A percentile compares a stretch with the other conserved stretches of the same genome.
Conservation (phyloP, 2,329 filamentous ascomycete species). For the Hortaea werneckii region DNA sequence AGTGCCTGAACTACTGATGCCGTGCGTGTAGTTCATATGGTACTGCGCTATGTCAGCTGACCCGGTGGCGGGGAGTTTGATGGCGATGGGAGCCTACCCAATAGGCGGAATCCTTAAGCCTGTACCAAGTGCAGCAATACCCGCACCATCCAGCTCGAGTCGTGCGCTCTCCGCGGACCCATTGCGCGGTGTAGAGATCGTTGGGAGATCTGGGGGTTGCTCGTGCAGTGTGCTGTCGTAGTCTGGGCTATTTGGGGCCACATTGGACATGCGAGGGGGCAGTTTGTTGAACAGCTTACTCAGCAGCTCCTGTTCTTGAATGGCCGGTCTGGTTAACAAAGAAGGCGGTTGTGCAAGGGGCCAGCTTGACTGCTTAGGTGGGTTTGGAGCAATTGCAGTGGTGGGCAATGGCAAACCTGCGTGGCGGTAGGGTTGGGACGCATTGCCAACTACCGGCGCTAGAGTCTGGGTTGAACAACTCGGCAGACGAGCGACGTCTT, state of each 20-base stretch:
- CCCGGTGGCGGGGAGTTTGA: background rate
- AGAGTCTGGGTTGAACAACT: background rate
- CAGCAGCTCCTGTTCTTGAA: background rate
- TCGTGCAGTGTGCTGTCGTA: background rate
- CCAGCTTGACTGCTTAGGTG: background rate
- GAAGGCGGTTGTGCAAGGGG: background rate
- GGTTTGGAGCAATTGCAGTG: background rate
- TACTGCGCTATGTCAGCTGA: slow-evolving; percentile 1
- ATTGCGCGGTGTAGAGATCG: slow-evolving; percentile 72
- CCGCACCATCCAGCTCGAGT: slow-evolving; percentile 86
- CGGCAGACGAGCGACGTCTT: background rate
- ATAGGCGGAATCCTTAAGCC: slow-evolving; percentile 81
- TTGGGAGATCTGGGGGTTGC: slow-evolving; percentile 52
- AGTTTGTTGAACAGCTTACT: background rate
- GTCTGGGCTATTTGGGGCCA: background rate
- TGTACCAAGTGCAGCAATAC: slow-evolving; percentile 81
- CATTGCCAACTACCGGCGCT: no score
- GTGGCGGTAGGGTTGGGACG: background rate
- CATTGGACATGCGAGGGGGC: background rate
- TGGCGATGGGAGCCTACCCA: slow-evolving; percentile 40
- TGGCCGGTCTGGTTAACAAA: background rate
- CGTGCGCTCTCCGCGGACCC: slow-evolving; percentile 77
- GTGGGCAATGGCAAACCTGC: background rate
- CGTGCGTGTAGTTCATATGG: slow-evolving; percentile 56
- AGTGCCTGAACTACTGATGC: slow-evolving; percentile 69